phyloP scores from a whole-genome alignment of 148 eudicot species.

The Camellia japonica region DNA sequence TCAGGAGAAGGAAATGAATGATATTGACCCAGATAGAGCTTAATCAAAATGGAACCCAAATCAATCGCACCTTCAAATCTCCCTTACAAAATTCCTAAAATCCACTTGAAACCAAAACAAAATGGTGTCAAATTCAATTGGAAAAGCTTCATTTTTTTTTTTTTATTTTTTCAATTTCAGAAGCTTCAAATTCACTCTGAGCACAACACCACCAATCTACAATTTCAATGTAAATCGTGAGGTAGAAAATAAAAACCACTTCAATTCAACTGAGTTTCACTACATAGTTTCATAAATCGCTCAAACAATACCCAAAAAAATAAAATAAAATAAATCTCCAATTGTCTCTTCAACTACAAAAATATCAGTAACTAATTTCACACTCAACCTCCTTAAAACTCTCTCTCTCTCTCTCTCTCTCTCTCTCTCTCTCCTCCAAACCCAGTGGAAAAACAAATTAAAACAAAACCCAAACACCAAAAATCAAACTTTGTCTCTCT shows the following conservation, averaged over 20 bases:
- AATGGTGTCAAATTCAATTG: background rate
- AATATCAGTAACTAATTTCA: background rate
- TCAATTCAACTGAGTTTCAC: constrained; percentile 10
- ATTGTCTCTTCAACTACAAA: background rate
- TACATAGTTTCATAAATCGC: background rate
- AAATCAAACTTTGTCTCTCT: background rate
- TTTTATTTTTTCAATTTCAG: background rate
- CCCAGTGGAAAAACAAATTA: background rate
- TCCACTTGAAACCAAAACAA: background rate
- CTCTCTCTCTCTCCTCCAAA: background rate
- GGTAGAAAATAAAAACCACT: background rate
- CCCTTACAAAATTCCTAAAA: background rate
- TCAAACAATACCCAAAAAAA: background rate
- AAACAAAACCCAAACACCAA: background rate
- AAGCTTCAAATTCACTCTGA: background rate
- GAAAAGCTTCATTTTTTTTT: background rate
- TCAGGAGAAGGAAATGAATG: background rate
- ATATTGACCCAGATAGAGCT: background rate
- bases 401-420: background rate
- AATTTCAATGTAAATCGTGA: background rate
- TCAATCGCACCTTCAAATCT: background rate
- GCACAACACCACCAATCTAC: background rate
- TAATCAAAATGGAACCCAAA: background rate
- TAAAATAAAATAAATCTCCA: background rate
- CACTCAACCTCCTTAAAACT: background rate